Evolutionary conservation across 441 rosid species (phyloP).

Genomic region (Erodium trifolium): DNA sequence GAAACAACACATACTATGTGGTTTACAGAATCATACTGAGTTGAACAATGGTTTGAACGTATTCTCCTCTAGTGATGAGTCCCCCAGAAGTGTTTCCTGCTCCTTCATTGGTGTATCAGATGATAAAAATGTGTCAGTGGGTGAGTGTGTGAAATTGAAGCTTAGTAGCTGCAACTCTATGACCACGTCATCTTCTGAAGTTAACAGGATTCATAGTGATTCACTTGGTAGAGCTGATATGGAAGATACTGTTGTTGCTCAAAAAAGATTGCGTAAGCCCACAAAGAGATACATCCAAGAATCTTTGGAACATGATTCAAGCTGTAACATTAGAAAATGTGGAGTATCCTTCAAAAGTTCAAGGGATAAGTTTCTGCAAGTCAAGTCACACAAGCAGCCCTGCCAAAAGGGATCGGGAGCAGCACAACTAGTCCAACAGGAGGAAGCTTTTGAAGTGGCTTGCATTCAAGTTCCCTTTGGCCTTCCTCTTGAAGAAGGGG

Average conservation of each 20-base stretch:
- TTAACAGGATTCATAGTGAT: background rate
- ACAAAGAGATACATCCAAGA: conserved; percentile 3
- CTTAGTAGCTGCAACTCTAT: background rate
- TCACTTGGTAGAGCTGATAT: background rate
- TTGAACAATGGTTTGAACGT: background rate
- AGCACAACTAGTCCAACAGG: background rate
- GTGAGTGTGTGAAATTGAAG: background rate
- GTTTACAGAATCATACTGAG: background rate
- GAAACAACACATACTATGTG: background rate
- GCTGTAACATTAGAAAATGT: conserved; percentile 1
- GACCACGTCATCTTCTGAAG: background rate
- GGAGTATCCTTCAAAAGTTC: conserved; percentile 2
- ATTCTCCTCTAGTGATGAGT: conserved; percentile 6
- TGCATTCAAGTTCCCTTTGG: conserved; percentile 8
- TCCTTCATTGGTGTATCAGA: conserved; percentile 1
- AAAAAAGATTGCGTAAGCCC: conserved; percentile 5
- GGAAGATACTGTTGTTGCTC: background rate
- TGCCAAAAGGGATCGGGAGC: conserved; percentile 1
- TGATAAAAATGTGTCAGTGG: background rate
- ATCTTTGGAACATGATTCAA: conserved; percentile 3
- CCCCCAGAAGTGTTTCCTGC: conserved; percentile 4
- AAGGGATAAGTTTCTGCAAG: conserved; percentile 1
- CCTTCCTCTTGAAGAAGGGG: background rate
- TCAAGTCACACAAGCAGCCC: background rate
- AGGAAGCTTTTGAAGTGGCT: background rate